phyloP scores from a whole-genome alignment of 208 protist species.

The Leishmania tarentolae region DNA sequence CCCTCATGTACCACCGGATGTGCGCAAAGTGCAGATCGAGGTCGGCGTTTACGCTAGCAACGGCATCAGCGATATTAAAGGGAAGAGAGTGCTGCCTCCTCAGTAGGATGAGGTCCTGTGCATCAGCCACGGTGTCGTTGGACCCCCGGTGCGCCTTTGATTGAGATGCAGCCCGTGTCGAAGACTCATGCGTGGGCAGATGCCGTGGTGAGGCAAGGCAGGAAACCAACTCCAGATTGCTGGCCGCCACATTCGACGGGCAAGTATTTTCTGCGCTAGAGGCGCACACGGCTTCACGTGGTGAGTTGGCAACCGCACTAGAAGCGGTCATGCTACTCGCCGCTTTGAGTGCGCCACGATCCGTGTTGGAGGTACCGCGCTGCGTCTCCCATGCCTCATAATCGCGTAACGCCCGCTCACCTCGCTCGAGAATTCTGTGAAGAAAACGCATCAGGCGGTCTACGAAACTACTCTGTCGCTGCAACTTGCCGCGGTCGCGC shows the following conservation, averaged over 20 bases:
- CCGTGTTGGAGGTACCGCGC: conserved; percentile 2
- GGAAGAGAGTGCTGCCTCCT: conserved; percentile 30
- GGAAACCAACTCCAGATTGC: conserved; percentile 5
- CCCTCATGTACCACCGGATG: conserved; percentile 68
- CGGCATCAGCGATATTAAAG: conserved; percentile 13
- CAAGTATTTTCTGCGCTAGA: not conserved
- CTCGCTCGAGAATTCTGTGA: conserved; percentile 33
- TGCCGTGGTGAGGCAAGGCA: not conserved
- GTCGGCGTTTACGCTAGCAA: conserved; percentile 49
- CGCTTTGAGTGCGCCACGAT: not conserved
- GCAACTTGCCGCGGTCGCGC: conserved; percentile 13
- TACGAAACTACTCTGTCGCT: conserved; percentile 28
- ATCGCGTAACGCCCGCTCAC: conserved; percentile 26
- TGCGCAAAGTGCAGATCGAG: conserved; percentile 60
- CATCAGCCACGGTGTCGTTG: conserved; percentile 1
- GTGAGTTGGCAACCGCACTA: conserved; percentile 3
- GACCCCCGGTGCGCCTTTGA: not conserved
- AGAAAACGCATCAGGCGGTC: conserved; percentile 40
- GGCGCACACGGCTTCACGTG: not conserved
- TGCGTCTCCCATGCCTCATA: conserved; percentile 34
- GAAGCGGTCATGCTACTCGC: conserved; percentile 9
- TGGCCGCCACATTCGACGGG: not conserved
- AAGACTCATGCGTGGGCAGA: not conserved
- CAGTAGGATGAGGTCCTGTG: conserved; percentile 20
- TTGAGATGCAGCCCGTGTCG: not conserved